Evolutionary conservation across 306 rosid species (phyloP).

Genomic region (Crataegus laevigata): DNA sequence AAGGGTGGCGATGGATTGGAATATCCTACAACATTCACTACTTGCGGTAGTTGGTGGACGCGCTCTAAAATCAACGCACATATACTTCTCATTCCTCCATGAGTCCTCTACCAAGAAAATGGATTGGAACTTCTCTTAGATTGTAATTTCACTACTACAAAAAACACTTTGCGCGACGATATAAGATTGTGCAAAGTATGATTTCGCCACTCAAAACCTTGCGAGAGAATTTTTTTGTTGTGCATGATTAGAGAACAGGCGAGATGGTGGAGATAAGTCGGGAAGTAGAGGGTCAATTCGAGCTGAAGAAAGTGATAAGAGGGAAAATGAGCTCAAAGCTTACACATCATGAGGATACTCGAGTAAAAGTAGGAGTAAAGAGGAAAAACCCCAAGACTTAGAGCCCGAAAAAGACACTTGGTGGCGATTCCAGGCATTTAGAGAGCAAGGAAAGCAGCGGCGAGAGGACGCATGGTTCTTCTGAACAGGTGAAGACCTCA

Average conservation of each 20-base stretch:
- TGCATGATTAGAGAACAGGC: slow-evolving; percentile 53
- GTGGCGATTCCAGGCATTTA: slow-evolving; percentile 47
- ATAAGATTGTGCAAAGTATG: no score
- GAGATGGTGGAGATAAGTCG: slow-evolving; percentile 48
- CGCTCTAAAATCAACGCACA: no score
- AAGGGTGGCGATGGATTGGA: no score
- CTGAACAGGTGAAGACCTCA: slow-evolving; percentile 57
- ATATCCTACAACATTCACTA: no score
- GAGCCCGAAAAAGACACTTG: slow-evolving; percentile 45
- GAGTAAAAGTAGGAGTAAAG: slow-evolving; percentile 45
- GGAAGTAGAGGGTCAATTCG: slow-evolving; percentile 33
- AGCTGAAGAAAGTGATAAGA: slow-evolving; percentile 45
- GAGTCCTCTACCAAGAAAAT: no score
- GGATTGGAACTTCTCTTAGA: no score
- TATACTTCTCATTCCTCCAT: no score
- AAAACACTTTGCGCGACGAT: no score
- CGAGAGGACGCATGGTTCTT: slow-evolving; percentile 69
- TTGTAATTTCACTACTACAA: no score
- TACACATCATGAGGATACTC: slow-evolving; percentile 44
- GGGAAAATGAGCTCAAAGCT: slow-evolving; percentile 43
- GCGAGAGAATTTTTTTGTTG: no score
- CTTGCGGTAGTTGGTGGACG: no score
- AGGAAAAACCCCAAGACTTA: slow-evolving; percentile 38
- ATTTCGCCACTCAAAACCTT: no score
- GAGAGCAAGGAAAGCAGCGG: slow-evolving; percentile 58